A percentile compares a stretch with the other conserved stretches of the same genome.
Evolutionary conservation across 176 grass and related monocot species (phyloP).

Genomic region (Cenchrus purpureus): DNA sequence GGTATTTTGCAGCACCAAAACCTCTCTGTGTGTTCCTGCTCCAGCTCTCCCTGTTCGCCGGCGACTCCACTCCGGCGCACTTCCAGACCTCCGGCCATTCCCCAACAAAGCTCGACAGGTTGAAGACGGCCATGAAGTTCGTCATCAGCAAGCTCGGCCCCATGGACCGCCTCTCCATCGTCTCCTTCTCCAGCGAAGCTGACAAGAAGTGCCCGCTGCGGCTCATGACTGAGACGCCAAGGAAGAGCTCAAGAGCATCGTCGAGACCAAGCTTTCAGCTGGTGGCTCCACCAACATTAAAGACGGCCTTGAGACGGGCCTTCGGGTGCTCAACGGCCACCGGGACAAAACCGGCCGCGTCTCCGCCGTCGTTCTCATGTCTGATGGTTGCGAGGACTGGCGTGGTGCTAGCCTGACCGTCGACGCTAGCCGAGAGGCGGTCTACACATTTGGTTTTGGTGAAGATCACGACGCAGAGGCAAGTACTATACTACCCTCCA

Average conservation of each 20-base stretch:
- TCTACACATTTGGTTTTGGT: constrained; percentile 59
- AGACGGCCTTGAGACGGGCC: not conserved
- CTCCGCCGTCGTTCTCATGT: constrained; percentile 36
- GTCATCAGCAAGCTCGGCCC: constrained; percentile 39
- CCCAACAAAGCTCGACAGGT: not conserved
- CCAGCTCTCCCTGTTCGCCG: too few species aligned
- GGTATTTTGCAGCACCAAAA: too few species aligned
- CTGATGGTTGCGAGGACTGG: constrained; percentile 5
- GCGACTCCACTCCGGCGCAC: too few species aligned
- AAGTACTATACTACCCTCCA: not conserved
- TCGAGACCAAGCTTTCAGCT: not conserved
- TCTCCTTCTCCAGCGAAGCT: constrained; percentile 15
- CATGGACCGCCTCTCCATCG: constrained; percentile 50
- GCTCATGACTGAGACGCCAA: not conserved
- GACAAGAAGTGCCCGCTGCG: not conserved
- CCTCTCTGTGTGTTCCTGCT: too few species aligned
- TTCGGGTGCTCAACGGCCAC: constrained; percentile 12
- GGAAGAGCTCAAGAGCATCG: not conserved
- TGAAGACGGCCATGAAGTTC: constrained; percentile 42
- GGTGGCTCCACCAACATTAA: not conserved
- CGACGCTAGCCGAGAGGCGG: not conserved
- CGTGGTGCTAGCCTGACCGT: not conserved
- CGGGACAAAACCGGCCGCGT: constrained; percentile 9
- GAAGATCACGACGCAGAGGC: not conserved
- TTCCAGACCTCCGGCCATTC: too few species aligned